Evolutionary conservation across 2,329 filamentous ascomycete genomes (phyloP).

Genomic region (Penicillium frequentans): DNA sequence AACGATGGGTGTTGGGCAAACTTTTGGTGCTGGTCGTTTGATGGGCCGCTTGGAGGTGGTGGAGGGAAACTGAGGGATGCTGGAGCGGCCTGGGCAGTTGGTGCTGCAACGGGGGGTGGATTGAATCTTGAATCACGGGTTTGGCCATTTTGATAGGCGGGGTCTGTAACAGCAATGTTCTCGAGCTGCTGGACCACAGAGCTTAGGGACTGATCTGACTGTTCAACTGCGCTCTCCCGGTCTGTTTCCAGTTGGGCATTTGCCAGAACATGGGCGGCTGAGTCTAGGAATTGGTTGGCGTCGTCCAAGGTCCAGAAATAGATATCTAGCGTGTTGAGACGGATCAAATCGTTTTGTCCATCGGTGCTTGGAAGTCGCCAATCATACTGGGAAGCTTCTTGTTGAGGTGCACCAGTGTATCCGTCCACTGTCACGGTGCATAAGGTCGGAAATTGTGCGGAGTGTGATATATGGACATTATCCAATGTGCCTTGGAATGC

Average conservation of each 20-base stretch:
- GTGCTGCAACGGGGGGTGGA: slow-evolving; percentile 14
- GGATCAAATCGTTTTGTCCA: slow-evolving; percentile 52
- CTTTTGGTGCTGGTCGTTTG: slow-evolving; percentile 12
- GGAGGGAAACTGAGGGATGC: slow-evolving; percentile 25
- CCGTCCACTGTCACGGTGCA: slow-evolving; percentile 58
- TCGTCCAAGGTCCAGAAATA: slow-evolving; percentile 66
- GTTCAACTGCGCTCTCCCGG: slow-evolving; percentile 41
- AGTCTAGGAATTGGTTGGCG: slow-evolving; percentile 54
- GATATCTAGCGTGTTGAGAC: slow-evolving; percentile 61
- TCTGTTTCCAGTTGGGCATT: slow-evolving; percentile 50
- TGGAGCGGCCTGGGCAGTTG: slow-evolving; percentile 18
- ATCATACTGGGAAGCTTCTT: slow-evolving; percentile 40
- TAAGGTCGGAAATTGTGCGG: slow-evolving; percentile 59
- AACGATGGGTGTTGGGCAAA: neutral
- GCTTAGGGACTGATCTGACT: slow-evolving; percentile 49
- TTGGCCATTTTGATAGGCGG: slow-evolving; percentile 47
- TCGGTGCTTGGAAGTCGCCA: slow-evolving; percentile 60
- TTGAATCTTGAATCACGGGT: slow-evolving; percentile 40
- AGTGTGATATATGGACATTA: slow-evolving; percentile 54
- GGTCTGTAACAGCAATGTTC: slow-evolving; percentile 59
- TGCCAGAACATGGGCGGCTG: slow-evolving; percentile 37
- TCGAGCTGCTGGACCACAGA: slow-evolving; percentile 65
- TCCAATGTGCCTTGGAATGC: slow-evolving; percentile 61
- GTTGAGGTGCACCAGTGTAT: slow-evolving; percentile 26
- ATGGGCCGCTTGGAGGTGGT: slow-evolving; percentile 25